A percentile compares a stretch with the other conserved stretches of the same genome.
These are phyloP conservation scores for Sclerotinia nivalis DNA, from an alignment of 2,329 filamentous ascomycete genomes.

Conservation along the genomic window DNA sequence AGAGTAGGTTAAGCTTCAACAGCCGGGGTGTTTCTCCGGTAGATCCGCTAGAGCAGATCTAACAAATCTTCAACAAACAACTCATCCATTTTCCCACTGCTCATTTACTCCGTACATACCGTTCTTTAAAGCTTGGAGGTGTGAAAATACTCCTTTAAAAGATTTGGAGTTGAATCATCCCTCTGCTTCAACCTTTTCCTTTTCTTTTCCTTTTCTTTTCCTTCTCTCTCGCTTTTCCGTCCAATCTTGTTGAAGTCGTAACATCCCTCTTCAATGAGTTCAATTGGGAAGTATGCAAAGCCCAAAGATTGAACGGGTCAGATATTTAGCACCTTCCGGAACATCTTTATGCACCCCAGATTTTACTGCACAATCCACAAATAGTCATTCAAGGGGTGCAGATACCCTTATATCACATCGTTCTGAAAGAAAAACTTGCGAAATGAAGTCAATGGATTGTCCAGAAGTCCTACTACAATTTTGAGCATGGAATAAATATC, in stretches of 20 bases:
- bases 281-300: neutral
- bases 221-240: neutral
- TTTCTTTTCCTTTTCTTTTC: neutral
- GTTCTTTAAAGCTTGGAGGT: neutral
- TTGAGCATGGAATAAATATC: neutral
- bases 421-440: neutral
- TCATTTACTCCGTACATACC: neutral
- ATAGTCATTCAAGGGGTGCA: neutral
- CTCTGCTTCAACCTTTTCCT: neutral
- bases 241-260: neutral
- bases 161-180: neutral
- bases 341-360: neutral
- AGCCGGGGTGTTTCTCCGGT: no score
- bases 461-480: neutral
- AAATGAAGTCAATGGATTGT: neutral
- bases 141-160: neutral
- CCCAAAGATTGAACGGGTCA: neutral
- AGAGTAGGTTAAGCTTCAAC: no score
- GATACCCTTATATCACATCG: neutral
- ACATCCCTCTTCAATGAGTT: neutral
- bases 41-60: no score
- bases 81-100: neutral
- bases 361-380: neutral
- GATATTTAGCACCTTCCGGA: neutral
- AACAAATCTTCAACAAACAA: neutral